Conservation (phyloP, 1,139 yeast species). For the Magnusiomyces fungicola region DNA sequence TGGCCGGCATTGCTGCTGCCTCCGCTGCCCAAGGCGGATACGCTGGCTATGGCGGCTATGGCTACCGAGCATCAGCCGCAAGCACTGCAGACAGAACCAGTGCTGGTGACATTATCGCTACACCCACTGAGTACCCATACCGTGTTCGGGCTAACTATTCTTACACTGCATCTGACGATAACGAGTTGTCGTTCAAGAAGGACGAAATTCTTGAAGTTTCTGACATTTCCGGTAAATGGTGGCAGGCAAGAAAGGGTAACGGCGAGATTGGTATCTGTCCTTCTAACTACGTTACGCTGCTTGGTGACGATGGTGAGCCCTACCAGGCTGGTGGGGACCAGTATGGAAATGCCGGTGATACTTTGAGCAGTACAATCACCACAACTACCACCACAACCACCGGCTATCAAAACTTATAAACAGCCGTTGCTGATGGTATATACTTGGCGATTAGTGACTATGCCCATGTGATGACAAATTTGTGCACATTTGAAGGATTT, state of each 20-base stretch:
- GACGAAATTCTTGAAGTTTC: slow-evolving; percentile 88
- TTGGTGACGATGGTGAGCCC: slow-evolving; percentile 1
- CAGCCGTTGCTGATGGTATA: too few species aligned
- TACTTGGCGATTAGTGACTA: too few species aligned
- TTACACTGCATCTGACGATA: slow-evolving; percentile 66
- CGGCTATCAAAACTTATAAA: background rate
- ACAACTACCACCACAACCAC: slow-evolving; percentile 1
- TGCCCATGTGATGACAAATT: too few species aligned
- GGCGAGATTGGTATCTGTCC: slow-evolving; percentile 98
- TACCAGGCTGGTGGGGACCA: background rate
- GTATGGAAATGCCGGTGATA: background rate
- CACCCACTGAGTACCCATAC: slow-evolving; percentile 58
- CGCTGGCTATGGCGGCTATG: too few species aligned
- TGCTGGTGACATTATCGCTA: slow-evolving; percentile 21
- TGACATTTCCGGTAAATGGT: slow-evolving; percentile 95
- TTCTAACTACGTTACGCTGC: slow-evolving; percentile 76
- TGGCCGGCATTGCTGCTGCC: slow-evolving; percentile 1
- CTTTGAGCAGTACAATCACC: background rate
- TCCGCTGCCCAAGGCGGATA: background rate
- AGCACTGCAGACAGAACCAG: background rate
- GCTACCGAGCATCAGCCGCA: slow-evolving; percentile 4
- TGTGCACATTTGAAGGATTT: too few species aligned
- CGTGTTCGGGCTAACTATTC: slow-evolving; percentile 58
- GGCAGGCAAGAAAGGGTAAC: slow-evolving; percentile 87
- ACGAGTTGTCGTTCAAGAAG: slow-evolving; percentile 83